Conservation (phyloP, 1,284 basidiomycete species). For the Laetiporus sulphureus region DNA sequence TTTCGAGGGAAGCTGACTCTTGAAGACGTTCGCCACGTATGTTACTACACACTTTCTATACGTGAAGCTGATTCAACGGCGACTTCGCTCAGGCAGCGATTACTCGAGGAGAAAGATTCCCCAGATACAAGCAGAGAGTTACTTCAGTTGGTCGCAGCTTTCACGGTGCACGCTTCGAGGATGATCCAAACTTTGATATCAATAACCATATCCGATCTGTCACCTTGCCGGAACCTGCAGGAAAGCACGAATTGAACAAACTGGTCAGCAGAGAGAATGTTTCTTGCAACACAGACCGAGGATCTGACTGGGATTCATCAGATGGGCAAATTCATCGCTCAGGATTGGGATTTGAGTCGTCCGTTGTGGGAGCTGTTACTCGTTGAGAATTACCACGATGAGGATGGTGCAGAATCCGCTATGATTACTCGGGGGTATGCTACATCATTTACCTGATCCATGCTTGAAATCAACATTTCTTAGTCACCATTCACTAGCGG, state of each 20-base stretch:
- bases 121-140: conserved; percentile 20
- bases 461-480: not conserved
- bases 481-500: conserved; percentile 23
- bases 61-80: too few species aligned
- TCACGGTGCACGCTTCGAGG: conserved; percentile 22
- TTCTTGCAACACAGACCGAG: not conserved
- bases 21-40: conserved; percentile 14
- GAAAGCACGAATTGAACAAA: conserved; percentile 22
- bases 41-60: not conserved
- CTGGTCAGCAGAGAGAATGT: conserved; percentile 11
- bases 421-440: conserved; percentile 21
- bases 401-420: conserved; percentile 21
- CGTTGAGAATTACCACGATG: conserved; percentile 24
- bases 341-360: conserved; percentile 23
- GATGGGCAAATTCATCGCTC: conserved; percentile 26
- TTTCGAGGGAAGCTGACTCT: conserved; percentile 16
- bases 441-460: not conserved
- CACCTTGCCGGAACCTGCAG: conserved; percentile 21
- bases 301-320: conserved; percentile 1
- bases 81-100: conserved; percentile 9
- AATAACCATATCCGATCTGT: conserved; percentile 17
- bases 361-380: conserved; percentile 24
- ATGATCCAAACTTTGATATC: conserved; percentile 22
- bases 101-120: conserved; percentile 17
- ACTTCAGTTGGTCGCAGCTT: conserved; percentile 19